Conservation (phyloP, 306 rosid genomes). For the Sechiopsis laciniata region DNA sequence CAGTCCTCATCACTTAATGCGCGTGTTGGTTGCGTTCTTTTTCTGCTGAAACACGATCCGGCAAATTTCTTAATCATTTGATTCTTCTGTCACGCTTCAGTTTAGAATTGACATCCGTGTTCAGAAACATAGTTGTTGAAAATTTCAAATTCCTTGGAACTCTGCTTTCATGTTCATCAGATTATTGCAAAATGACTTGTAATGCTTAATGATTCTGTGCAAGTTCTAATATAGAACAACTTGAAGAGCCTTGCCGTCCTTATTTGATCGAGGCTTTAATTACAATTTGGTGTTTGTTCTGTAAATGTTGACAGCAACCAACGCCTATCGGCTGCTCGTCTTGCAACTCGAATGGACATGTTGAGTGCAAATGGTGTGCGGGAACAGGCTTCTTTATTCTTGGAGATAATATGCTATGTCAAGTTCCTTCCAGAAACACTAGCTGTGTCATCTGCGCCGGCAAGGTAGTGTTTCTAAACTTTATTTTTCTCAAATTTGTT, state of each 20-base stretch:
- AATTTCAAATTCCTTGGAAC: neutral
- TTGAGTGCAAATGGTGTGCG: conserved; percentile 87
- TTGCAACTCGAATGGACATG: conserved; percentile 68
- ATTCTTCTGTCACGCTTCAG: neutral
- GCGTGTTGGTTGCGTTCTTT: neutral
- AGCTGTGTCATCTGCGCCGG: conserved; percentile 75
- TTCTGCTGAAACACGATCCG: neutral
- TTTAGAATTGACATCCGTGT: neutral
- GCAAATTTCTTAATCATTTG: neutral
- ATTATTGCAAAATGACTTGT: neutral
- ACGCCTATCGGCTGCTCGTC: conserved; percentile 76
- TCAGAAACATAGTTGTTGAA: neutral
- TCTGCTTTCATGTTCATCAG: neutral
- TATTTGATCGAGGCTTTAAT: conserved; percentile 4
- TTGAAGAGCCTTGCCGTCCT: neutral
- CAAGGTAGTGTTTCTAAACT: conserved; percentile 38
- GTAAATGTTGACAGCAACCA: conserved; percentile 64
- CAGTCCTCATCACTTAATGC: neutral
- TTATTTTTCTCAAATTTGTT: neutral
- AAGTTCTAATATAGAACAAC: too few species aligned
- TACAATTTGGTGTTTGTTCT: conserved; percentile 23
- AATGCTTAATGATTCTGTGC: neutral
- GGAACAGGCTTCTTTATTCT: conserved; percentile 90
- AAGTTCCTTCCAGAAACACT: conserved; percentile 84
- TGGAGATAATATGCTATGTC: conserved; percentile 96